Evolutionary conservation across 805 yeast species (phyloP).

Genomic region (Pichia nanzhaoensis): DNA sequence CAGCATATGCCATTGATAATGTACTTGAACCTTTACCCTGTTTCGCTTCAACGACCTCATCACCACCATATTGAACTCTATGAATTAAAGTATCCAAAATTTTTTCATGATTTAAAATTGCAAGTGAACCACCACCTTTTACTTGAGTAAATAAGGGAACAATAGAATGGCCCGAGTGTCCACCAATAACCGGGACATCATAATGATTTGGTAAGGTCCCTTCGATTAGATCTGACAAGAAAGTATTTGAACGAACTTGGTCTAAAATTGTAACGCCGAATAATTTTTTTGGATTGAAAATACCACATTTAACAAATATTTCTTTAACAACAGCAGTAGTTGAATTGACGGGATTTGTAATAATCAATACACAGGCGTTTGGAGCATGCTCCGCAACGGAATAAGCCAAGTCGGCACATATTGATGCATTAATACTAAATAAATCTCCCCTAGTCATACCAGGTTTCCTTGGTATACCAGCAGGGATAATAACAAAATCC

Average conservation of each 20-base stretch:
- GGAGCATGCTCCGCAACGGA: constrained; percentile 71
- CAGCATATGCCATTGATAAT: constrained; percentile 90
- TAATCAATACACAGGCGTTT: constrained; percentile 69
- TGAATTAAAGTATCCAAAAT: constrained; percentile 51
- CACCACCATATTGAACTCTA: constrained; percentile 95
- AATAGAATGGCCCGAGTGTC: constrained; percentile 93
- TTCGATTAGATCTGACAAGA: constrained; percentile 47
- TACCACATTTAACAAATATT: constrained; percentile 60
- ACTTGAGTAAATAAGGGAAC: constrained; percentile 67
- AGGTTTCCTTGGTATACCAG: constrained; percentile 59
- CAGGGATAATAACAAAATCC: constrained; percentile 49
- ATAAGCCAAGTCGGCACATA: constrained; percentile 65
- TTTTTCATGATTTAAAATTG: constrained; percentile 33
- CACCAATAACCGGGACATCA: constrained; percentile 78
- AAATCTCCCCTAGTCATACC: constrained; percentile 62
- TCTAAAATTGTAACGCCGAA: constrained; percentile 90
- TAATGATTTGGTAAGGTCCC: constrained; percentile 42
- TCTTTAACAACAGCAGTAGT: constrained; percentile 87
- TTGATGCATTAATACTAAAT: constrained; percentile 56
- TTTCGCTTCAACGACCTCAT: constrained; percentile 90
- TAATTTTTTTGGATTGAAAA: constrained; percentile 62
- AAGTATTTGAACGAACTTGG: constrained; percentile 80
- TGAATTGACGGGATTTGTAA: constrained; percentile 92
- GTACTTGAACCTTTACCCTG: constrained; percentile 94
- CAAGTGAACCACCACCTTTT: constrained; percentile 25